Evolutionary conservation across 2,329 filamentous ascomycete genomes (phyloP).

Genomic region (Epichloe gansuensis): DNA sequence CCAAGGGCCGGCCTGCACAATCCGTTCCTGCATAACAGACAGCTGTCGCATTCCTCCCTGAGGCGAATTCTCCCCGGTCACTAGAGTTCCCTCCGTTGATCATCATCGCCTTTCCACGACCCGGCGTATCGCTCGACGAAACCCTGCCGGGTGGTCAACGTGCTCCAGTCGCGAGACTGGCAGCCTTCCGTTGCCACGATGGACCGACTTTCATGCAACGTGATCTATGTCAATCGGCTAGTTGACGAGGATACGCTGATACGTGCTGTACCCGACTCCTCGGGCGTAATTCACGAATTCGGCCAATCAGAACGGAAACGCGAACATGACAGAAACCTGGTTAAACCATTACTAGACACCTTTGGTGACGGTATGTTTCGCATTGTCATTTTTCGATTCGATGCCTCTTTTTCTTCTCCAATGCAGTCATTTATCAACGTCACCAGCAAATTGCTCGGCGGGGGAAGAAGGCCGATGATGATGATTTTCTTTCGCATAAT

Average conservation of each 20-base stretch:
- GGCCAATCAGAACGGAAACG: constrained; percentile 21
- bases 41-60: background rate
- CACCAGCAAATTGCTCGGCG: no score
- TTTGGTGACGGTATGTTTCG: constrained; percentile 38
- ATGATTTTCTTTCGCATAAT: no score
- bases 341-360: constrained; percentile 37
- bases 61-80: background rate
- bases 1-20: background rate
- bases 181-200: constrained; percentile 43
- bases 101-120: background rate
- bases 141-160: constrained; percentile 34
- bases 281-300: background rate
- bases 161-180: constrained; percentile 50
- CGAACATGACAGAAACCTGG: constrained; percentile 31
- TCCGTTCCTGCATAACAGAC: background rate
- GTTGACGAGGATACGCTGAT: constrained; percentile 36
- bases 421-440: background rate
- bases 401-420: background rate
- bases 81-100: background rate
- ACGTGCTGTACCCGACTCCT: constrained; percentile 13
- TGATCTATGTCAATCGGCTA: constrained; percentile 48
- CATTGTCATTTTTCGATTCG: background rate
- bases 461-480: no score
- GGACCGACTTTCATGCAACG: constrained; percentile 45
- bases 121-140: constrained; percentile 5